Evolutionary conservation across 2,329 filamentous ascomycete genomes (phyloP), one percentile per base, ranked within the genome.

Genomic region (Alternaria viburni): DNA sequence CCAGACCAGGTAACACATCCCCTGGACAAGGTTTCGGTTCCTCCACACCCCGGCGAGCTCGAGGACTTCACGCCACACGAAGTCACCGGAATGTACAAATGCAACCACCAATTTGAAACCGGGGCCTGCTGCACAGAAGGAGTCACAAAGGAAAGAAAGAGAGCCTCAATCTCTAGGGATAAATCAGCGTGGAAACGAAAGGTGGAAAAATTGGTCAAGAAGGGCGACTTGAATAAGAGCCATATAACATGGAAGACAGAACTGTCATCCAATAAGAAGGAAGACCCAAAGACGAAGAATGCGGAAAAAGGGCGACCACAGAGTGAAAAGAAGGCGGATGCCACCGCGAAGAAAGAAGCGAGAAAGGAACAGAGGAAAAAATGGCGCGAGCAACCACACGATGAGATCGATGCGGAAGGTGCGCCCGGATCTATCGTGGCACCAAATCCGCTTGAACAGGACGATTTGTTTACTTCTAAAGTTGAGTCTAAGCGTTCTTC

Each of bases 1-100:
- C 57, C 57, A 36, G 49, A 49, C 19, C 46, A 26, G 28, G 21
- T 28, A n/a, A 59, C 30, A 21, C 41, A 49, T 17, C 19, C 12
- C 4, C 15, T 9, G 4, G 57, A 59, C 11, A 28, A 19, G 2
- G 28, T 43, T 5, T 0, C 5, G 0, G 57, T 59, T 2, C 57
- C 50, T 10, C 23, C 10, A 10, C 49, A 59, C 9, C 57, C 43
- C 0, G 43, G 47, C 26, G 17, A 46, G 2, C 21, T 59, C 19
- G 8, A 21, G 4, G 19, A 59, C 43, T 59, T 47, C 21, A 47
- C 21, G 1, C 26, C 50, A 4, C 25, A 28, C 19, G 5, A 12
- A 13, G 21, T 21, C 1, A 52, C 49, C 2, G 49, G 50, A 1
- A 28, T 13, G 8, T 59, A 59, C 43, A 32, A 43, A 9, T 59